Conservation (phyloP, 2,329 filamentous ascomycete genomes). For the Lasiodiplodia gonubiensis region DNA sequence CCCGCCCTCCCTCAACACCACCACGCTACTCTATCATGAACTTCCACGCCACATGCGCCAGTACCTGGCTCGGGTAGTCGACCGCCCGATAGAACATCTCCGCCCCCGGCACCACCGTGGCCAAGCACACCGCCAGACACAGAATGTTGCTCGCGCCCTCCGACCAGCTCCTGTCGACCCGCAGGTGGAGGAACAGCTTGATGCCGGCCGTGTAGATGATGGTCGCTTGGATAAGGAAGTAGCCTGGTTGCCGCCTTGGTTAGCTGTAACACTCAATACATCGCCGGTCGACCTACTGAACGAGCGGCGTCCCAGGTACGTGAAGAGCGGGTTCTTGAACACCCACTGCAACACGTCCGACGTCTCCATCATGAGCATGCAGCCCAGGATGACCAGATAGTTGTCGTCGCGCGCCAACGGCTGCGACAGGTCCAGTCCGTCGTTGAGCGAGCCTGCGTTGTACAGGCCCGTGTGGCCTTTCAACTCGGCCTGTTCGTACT, state of each 20-base stretch:
- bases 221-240: conserved; percentile 50
- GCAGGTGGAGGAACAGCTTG: conserved; percentile 51
- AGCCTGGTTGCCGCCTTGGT: conserved; percentile 38
- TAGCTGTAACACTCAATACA: conserved; percentile 4
- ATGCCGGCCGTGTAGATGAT: conserved; percentile 52
- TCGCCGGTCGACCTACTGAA: conserved; percentile 48
- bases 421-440: conserved; percentile 40
- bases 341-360: conserved; percentile 44
- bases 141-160: conserved; percentile 32
- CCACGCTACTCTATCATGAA: conserved; percentile 26
- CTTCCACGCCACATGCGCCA: conserved; percentile 28
- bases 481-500: conserved; percentile 46
- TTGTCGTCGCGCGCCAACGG: conserved; percentile 51
- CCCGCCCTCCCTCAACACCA: conserved; percentile 16
- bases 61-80: conserved; percentile 35
- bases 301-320: conserved; percentile 50
- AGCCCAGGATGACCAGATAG: conserved; percentile 52
- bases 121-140: conserved; percentile 33
- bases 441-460: conserved; percentile 45
- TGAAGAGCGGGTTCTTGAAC: conserved; percentile 44
- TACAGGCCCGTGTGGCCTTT: conserved; percentile 52
- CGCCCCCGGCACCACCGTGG: conserved; percentile 36
- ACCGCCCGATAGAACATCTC: conserved; percentile 42
- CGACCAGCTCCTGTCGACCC: conserved; percentile 30
- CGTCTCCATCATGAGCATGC: conserved; percentile 50